Base-by-base conservation (phyloP, 257 asterid genomes). In the Nicotiana paniculata region DNA sequence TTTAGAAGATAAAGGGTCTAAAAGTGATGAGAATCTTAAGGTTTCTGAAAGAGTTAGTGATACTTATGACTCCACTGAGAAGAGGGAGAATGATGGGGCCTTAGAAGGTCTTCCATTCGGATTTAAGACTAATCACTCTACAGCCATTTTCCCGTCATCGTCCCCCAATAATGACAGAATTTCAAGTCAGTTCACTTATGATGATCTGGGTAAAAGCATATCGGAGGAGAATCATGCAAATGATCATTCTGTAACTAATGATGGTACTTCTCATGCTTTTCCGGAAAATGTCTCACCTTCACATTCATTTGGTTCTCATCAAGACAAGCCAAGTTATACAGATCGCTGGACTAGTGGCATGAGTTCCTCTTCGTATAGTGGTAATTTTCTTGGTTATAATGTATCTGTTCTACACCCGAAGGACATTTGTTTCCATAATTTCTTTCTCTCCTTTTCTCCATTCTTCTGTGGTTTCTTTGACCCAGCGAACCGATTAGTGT, bases 291-390 rank as follows among this genome's bases (percentile, higher is more conserved):
- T 75, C 66, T 86, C 86, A 55, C 87, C 85, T 17, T 85, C 84
- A 77, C 87, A 79, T 82, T 89, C 90, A 77, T 85, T 85, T 59
- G 84, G 76, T 39, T 54, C 85, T 81, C 77, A 81, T 46, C 87
- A 81, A 66, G 90, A 87, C 79, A 89, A 83, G 81, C 82, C 88
- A 51, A 84, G 76, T 84, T 87, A 85, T 87, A 74, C 82, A 57
- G 85, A 87, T 32, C 88, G 33, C 54, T 80, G 83, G 81, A 85
- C 75, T 82, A 89, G 83, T 85, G 84, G 79, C 82, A 75, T 81
- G 30, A 64, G 85, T 18, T 83, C 87, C 70, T 83, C 95, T 79
- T 86, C 90, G 46, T 88, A 81, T 82, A 89, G 82, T 90, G 97
- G 97, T 94, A 90, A 84, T 39, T 53, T 46, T 77, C 54, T 59